phyloP scores from a whole-genome alignment of 345 rosid genomes.

The Eutrema japonicum region DNA sequence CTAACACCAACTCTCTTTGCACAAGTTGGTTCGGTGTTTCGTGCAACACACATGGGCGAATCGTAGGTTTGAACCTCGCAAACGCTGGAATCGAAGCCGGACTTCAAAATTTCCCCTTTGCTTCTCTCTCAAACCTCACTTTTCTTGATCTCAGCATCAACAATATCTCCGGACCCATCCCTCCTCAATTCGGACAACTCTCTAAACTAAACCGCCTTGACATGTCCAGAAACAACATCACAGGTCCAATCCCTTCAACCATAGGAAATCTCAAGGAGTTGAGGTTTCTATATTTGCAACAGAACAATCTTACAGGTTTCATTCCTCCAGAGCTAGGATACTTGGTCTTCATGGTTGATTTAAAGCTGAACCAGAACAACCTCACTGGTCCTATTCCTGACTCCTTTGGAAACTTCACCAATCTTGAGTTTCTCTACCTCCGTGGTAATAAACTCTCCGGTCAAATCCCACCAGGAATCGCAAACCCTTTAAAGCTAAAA shows the following conservation, averaged over 20 bases:
- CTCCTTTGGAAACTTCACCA: neutral
- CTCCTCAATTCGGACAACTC: neutral
- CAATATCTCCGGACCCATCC: conserved; percentile 1
- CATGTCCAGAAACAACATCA: conserved; percentile 1
- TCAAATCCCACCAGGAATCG: neutral
- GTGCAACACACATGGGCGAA: neutral
- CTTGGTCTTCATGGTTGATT: neutral
- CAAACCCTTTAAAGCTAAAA: neutral
- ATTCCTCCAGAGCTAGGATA: conserved; percentile 1
- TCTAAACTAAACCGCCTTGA: neutral
- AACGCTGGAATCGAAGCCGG: neutral
- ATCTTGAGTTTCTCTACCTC: neutral
- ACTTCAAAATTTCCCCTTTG: neutral
- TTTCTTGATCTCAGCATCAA: neutral
- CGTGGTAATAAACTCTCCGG: neutral
- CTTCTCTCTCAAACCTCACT: neutral
- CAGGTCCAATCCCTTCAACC: neutral
- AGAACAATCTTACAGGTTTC: neutral
- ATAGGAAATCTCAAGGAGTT: neutral
- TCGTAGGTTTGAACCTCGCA: neutral
- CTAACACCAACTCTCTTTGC: neutral
- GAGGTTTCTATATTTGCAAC: neutral
- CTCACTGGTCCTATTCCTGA: neutral
- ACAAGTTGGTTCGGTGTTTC: neutral
- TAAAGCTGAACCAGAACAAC: neutral